These are phyloP conservation scores for Capsella bursapastoris DNA, from an alignment of 345 rosid species.

Conservation along the genomic window DNA sequence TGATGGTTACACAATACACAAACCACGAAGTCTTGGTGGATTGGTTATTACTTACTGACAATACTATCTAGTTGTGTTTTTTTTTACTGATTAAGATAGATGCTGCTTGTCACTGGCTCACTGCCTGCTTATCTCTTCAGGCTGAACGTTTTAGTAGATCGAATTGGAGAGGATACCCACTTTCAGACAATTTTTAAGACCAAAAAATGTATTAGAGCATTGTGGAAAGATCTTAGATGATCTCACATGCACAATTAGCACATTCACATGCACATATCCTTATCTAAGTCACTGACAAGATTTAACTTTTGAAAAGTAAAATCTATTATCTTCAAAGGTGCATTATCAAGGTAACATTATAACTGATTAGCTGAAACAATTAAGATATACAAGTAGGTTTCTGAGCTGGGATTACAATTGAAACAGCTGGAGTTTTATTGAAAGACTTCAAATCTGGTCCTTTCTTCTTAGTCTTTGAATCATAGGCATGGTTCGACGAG, in stretches of 20 bases:
- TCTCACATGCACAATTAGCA: background rate
- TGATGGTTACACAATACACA: background rate
- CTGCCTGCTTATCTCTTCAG: background rate
- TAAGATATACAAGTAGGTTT: background rate
- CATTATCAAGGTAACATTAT: background rate
- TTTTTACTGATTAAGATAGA: background rate
- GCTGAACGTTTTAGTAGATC: background rate
- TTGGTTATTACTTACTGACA: too few relatives aligned
- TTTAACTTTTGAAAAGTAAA: background rate
- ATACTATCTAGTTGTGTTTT: too few relatives aligned
- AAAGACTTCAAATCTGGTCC: background rate
- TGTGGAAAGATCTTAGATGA: background rate
- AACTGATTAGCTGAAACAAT: background rate
- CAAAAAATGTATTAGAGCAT: background rate
- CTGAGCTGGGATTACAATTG: background rate
- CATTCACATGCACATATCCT: background rate
- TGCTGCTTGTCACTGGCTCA: too few relatives aligned
- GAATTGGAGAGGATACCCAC: background rate
- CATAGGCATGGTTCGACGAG: background rate
- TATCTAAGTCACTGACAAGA: too few relatives aligned
- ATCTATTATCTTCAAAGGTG: background rate
- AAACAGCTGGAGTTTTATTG: background rate
- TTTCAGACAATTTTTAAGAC: background rate
- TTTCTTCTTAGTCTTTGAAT: background rate
- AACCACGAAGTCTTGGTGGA: background rate